Evolutionary conservation across 1,284 basidiomycete species (phyloP), one percentile per base, ranked within the genome.

Genomic region (Pseudozyma tsukubaensis): DNA sequence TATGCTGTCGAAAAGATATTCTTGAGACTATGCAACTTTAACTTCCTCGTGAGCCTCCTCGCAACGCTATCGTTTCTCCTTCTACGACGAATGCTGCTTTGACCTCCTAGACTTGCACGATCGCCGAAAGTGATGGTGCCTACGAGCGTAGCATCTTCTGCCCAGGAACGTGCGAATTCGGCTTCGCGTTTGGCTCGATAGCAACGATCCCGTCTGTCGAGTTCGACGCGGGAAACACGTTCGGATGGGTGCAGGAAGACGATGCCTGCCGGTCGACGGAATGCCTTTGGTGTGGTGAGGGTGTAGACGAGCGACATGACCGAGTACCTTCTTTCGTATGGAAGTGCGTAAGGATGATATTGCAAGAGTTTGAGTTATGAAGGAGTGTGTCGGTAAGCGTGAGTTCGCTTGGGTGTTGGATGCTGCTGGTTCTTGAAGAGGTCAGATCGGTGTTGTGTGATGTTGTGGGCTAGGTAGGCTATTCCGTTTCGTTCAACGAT

Each of bases 61-160:
- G 66, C 56, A 12, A 63, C 57, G 49, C 53, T 56, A 50, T 48
- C 60, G 57, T 40, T 44, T 12, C 67, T 42, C 19, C 67, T 56
- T 4, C 67, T 35, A 16, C 60, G 32, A 12, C 67, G 57, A 18
- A 59, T 49, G 67, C 67, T 70, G 58, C 66, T 68, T 24, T 58
- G 56, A 14, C 50, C 56, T 9, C 40, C 62, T 8, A 65, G 39
- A 32, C 62, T 65, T 10, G 64, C 64, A 8, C 67, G 42, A n/a
- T 70, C 67, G 53, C 18, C 52, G 67, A 63, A 70, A 50, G 62
- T 70, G 19, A 70, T 44, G n/a, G 47, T 54, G 14, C 67, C 67
- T 14, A 81, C 73, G 8, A 81, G 59, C 29, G 78, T 81, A 1
- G 80, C 80, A 34, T 79, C 78, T 45, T 81, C 78, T 24, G 75